Evolutionary conservation across 2,329 filamentous ascomycete genomes (phyloP), one percentile per base, ranked within the genome.

Genomic region (Metarhizium brunneum): DNA sequence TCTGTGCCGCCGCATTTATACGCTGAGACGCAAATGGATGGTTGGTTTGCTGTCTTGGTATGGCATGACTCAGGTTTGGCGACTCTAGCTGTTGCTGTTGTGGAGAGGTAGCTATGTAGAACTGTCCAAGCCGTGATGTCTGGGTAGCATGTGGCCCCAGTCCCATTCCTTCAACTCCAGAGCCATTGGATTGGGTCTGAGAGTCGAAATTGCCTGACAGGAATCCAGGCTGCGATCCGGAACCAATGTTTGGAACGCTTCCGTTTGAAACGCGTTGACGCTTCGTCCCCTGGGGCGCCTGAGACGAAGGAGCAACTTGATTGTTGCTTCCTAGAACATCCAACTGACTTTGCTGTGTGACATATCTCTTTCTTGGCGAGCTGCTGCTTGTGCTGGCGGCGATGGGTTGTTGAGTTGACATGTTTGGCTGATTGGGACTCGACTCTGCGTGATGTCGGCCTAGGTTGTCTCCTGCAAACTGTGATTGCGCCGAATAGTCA

Each of bases 301-400:
- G 47, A 18, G 51, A 51, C 20, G 52, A 10, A 30, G n/a, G 10
- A 32, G 51, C 20, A 11, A 29, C 42, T 50, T 54, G 40, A 18
- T 25, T 40, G n/a, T 13, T 54, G 10, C 30, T 45, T 20, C 32
- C 35, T 6, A 48, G 14, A 16, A 25, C 43, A 20, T 35, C 36
- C n/a, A 16, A 18, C 4, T 50, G 48, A 30, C 13, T 14, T 16
- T 48, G 51, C 5, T 54, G 38, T 16, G 36, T 18, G 8, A 10
- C 13, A 3, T 53, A 50, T 52, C 56, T 58, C 43, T 56, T 58
- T 10, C 30, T 56, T 20, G 54, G 29, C 7, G n/a, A 29, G 13
- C 14, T 35, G 14, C 20, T 36, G 29, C 30, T 54, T n/a, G 48
- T 30, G 5, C 14, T 18, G 13, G 25, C 16, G 10, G 7, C 16